phyloP scores from a whole-genome alignment of 768 basidiomycete genomes.

The Sporobolomyces pararoseus region DNA sequence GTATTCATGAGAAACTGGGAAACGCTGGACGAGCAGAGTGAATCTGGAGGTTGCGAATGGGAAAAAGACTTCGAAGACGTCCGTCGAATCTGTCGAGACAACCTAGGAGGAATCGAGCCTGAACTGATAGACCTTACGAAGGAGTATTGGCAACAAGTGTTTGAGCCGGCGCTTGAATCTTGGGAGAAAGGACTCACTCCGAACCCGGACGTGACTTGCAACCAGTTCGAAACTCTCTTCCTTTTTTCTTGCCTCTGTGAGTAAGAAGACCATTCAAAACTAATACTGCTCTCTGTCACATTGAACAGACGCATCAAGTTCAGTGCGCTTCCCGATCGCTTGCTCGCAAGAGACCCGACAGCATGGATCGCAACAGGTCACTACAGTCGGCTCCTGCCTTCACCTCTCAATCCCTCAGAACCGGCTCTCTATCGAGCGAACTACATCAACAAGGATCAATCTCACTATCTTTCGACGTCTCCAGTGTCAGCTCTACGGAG shows the following conservation, averaged over 20 bases:
- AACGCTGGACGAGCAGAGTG: conserved; percentile 71
- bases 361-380: conserved; percentile 84
- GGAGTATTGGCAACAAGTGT: conserved; percentile 88
- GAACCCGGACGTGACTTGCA: conserved; percentile 91
- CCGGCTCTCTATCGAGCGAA: conserved; percentile 53
- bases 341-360: conserved; percentile 50
- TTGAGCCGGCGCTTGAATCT: conserved; percentile 71
- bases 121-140: conserved; percentile 76
- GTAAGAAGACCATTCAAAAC: background rate
- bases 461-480: conserved; percentile 69
- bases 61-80: conserved; percentile 93
- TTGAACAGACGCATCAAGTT: conserved; percentile 78
- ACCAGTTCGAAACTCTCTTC: conserved; percentile 57
- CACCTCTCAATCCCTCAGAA: conserved; percentile 37
- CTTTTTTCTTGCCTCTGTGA: background rate
- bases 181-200: conserved; percentile 81
- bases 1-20: conserved; percentile 98
- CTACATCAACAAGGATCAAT: conserved; percentile 78
- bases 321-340: conserved; percentile 67
- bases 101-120: conserved; percentile 67
- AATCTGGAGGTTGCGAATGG: conserved; percentile 88
- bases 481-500: conserved; percentile 29
- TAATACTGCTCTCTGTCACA: background rate
- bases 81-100: conserved; percentile 63
- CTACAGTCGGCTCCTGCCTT: conserved; percentile 70